Base-by-base conservation (phyloP, 2,329 filamentous ascomycete genomes). In the Paramyrothecium roridum region DNA sequence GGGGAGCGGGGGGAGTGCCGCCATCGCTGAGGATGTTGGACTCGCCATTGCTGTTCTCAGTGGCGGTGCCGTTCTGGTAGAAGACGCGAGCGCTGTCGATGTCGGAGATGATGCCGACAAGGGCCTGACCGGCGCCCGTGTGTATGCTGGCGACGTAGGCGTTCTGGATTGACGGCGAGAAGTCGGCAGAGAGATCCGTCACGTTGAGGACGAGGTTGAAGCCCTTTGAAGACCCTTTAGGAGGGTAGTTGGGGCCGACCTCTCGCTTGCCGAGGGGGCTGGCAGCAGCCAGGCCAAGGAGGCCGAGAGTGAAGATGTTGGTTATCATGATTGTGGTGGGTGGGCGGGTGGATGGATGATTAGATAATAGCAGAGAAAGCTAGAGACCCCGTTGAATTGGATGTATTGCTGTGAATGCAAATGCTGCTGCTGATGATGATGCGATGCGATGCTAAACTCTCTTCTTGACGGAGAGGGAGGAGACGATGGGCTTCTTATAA, bases 21-120 rank as follows among this genome's bases (percentile, higher is more conserved):
- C 68, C 68, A 56, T 80, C 77, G 23, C 70, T 73, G 30, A 80
- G 54, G 51, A 77, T 63, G 46, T 67, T 70, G 37, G 70, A 69
- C 46, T 60, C 52, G 43, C 65, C 61, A 37, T 63, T 64, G 19
- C 61, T 59, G 8, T 72, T 59, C 43, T 76, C 69, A 8, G 63
- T 55, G 13, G 68, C 68, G 13, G 78, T 79, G 61, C 75, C 77
- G 61, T 82, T 82, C 55, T 76, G 67, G 71, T 81, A 82, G 62
- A 81, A 82, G 56, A 76, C 57, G 34, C 66, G 66, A 8, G 57
- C 53, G 8, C 59, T 59, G n/a, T 60, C 62, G 22, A 56, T 48
- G 30, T 57, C 52, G 26, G 65, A 60, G 20, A 60, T 57, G 13
- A 78, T 65, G 2, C 75, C 71, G 10, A 73, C 75, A 2, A 73